phyloP scores from a whole-genome alignment of 1,139 yeast genomes.

The Saccharomycopsis crataegensis region DNA sequence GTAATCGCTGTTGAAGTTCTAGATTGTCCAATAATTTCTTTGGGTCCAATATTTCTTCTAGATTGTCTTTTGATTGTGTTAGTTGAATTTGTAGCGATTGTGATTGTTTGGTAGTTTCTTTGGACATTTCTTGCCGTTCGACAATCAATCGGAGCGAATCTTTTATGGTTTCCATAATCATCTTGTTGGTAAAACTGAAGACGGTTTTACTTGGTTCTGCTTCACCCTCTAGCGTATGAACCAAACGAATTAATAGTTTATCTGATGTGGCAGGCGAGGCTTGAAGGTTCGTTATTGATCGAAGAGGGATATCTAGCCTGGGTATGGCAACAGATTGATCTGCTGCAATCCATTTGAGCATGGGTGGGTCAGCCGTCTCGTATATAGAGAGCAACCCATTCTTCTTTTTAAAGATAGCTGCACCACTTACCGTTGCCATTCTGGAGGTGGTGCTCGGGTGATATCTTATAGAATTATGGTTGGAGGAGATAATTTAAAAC shows the following conservation, averaged over 20 bases:
- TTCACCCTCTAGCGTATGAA: conserved; percentile 34
- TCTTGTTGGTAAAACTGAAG: conserved; percentile 62
- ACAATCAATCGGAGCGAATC: conserved; percentile 63
- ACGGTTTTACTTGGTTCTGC: conserved; percentile 40
- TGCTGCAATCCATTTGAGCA: conserved; percentile 64
- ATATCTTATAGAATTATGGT: too few species aligned
- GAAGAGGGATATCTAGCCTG: conserved; percentile 40
- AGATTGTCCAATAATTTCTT: conserved; percentile 55
- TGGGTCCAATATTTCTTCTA: conserved; percentile 39
- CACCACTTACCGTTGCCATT: conserved; percentile 34
- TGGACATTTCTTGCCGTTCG: conserved; percentile 56
- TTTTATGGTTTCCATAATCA: conserved; percentile 70
- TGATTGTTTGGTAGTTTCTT: conserved; percentile 27
- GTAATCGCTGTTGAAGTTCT: conserved; percentile 68
- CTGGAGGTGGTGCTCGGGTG: too few species aligned
- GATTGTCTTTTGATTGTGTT: conserved; percentile 16
- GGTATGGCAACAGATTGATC: conserved; percentile 44
- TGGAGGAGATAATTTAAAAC: too few species aligned
- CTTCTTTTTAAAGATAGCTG: conserved; percentile 59
- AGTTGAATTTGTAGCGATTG: conserved; percentile 23
- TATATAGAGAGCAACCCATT: conserved; percentile 60
- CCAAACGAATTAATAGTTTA: conserved; percentile 59
- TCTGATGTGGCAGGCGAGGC: conserved; percentile 69
- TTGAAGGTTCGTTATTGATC: conserved; percentile 52
- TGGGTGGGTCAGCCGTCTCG: conserved; percentile 62